Percentiles rank a stretch among this genome's conserved stretches.
phyloP scores from a whole-genome alignment of 2,329 filamentous ascomycete genomes.

The Pseudopyrenochaeta lycopersici region DNA sequence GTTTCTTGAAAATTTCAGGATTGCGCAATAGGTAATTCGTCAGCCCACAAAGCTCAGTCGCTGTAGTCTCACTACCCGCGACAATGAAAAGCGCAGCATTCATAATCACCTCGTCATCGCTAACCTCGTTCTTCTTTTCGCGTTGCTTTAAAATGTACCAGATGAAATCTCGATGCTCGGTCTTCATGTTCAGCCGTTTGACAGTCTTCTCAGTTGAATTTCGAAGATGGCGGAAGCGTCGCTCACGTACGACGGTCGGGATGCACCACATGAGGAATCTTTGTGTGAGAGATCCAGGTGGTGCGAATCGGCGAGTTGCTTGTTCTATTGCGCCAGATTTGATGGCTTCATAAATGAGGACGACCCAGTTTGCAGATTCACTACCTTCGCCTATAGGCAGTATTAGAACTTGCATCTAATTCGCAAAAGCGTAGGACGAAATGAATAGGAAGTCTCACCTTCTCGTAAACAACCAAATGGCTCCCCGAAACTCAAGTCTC shows the following conservation, averaged over 20 bases:
- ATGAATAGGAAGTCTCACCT: slow-evolving; percentile 18
- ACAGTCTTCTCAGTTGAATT: slow-evolving; percentile 44
- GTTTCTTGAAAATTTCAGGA: slow-evolving; percentile 28
- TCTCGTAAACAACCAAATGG: slow-evolving; percentile 43
- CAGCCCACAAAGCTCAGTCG: slow-evolving; percentile 43
- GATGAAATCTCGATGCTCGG: slow-evolving; percentile 47
- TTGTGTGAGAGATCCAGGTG: slow-evolving; percentile 31
- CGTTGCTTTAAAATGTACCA: slow-evolving; percentile 46
- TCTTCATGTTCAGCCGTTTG: slow-evolving; percentile 36
- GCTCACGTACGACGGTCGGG: slow-evolving; percentile 35
- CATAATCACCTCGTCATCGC: slow-evolving; percentile 43
- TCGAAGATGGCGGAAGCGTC: slow-evolving; percentile 35
- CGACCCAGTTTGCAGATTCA: slow-evolving; percentile 46
- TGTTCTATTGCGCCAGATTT: slow-evolving; percentile 44
- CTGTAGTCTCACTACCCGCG: slow-evolving; percentile 46
- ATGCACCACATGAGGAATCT: slow-evolving; percentile 41
- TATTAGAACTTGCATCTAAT: slow-evolving; percentile 1
- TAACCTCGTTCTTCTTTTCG: slow-evolving; percentile 45
- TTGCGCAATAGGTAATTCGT: slow-evolving; percentile 42
- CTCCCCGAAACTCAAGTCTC: slow-evolving; percentile 43
- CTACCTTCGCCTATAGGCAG: slow-evolving; percentile 34
- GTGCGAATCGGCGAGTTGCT: slow-evolving; percentile 39
- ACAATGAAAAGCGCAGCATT: slow-evolving; percentile 44
- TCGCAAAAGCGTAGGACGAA: neutral
- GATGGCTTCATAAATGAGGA: slow-evolving; percentile 45